Percentiles rank a stretch among this genome's conserved stretches.
Evolutionary conservation across 345 rosid genomes (phyloP).

Genomic region (Heritiera fomes): DNA sequence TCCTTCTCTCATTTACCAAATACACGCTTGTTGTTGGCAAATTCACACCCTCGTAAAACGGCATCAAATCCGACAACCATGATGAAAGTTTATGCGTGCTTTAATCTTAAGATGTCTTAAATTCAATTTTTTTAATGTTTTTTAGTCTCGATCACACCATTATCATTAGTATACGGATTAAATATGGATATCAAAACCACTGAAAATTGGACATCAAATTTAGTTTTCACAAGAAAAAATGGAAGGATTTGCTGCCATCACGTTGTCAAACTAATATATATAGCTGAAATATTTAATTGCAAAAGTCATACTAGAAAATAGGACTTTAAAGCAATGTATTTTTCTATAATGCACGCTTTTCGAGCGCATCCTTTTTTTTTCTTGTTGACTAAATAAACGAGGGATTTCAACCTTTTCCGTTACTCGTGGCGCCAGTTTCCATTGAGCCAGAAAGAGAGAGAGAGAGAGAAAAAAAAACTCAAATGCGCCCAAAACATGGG

Average conservation of each 20-base stretch:
- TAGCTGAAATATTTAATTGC: not conserved
- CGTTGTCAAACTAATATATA: not conserved
- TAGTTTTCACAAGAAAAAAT: not conserved
- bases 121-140: not conserved
- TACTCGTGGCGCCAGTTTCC: conserved; percentile 37
- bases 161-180: not conserved
- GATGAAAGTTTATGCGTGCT: not conserved
- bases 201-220: not conserved
- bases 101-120: not conserved
- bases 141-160: not conserved
- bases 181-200: too few relatives aligned
- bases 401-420: conserved; percentile 13
- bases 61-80: conserved; percentile 9
- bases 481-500: not conserved
- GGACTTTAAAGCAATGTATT: too few relatives aligned
- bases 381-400: not conserved
- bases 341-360: not conserved
- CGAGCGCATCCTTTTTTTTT: not conserved
- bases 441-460: not conserved
- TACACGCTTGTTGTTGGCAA: not conserved
- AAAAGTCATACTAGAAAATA: not conserved
- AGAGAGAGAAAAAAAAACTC: not conserved
- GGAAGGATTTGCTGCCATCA: not conserved
- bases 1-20: not conserved
- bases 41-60: not conserved